These are phyloP conservation scores for Boletales sp. DNA, from an alignment of 768 basidiomycete species.

Conservation along the genomic window DNA sequence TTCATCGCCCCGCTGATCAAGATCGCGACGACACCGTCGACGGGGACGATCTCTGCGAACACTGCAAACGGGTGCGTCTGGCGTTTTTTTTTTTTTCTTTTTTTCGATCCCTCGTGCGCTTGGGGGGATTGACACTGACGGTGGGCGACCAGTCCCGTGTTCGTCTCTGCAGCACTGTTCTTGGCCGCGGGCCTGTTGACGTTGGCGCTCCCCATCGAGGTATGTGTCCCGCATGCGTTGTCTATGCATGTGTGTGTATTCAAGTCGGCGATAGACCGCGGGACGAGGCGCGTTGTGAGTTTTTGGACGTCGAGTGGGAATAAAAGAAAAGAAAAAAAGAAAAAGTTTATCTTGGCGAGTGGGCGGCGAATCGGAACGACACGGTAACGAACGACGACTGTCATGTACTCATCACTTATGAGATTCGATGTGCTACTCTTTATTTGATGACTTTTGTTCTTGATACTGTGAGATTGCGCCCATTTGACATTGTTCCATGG, in stretches of 20 bases:
- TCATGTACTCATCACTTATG: no score
- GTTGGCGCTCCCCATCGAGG: slow-evolving; percentile 48
- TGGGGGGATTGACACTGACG: background rate
- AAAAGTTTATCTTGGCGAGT: no score
- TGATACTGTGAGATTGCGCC: no score
- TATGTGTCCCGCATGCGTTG: slow-evolving; percentile 10
- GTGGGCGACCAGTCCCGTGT: slow-evolving; percentile 37
- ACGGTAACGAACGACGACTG: no score
- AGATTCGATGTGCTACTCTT: no score
- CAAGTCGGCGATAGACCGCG: slow-evolving; percentile 19
- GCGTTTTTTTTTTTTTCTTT: no score
- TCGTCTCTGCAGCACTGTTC: slow-evolving; percentile 46
- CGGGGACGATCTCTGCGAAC: slow-evolving; percentile 27
- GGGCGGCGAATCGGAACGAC: no score
- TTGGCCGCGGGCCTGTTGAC: slow-evolving; percentile 38
- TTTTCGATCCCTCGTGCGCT: background rate
- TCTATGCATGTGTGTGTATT: background rate
- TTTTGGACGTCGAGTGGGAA: no score
- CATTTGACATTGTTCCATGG: no score
- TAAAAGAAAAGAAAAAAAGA: no score
- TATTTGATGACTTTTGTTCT: no score
- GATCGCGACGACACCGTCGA: slow-evolving; percentile 38
- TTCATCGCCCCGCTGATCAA: slow-evolving; percentile 49
- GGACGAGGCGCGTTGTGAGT: slow-evolving; percentile 20
- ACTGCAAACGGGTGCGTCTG: slow-evolving; percentile 35